Base-by-base conservation (phyloP, 192 early-diverging fungal genomes). In the Coemansia sp. region DNA sequence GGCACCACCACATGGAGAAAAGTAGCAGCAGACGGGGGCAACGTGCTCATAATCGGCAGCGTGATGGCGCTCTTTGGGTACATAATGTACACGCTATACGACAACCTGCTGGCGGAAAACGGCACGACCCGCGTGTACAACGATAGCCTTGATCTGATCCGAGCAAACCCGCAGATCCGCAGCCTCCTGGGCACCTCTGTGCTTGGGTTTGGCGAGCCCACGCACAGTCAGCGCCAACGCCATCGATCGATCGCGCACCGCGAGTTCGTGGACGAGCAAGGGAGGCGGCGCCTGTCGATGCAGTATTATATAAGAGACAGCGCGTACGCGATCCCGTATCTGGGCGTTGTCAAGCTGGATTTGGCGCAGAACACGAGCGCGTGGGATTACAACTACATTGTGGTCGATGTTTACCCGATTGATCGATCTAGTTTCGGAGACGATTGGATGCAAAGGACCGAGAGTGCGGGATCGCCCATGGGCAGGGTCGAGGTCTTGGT, bases 41-140 rank as follows among this genome's bases (percentile, higher is more conserved):
- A 79, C 46, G 64, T 61, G 0, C 63, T 79, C 3, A 13, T 79
- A 3, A 63, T 79, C 5, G 76, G 76, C 70, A 73, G 76, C 60
- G 71, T 73, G 1, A 23, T 70, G 29, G 61, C 71, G 0, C 46
- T 79, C 34, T 79, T 79, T 19, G 77, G 77, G 0, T 80, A 71
- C 53, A 70, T 80, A 36, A 69, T 61, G 48, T 75, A 75, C 66
- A 71, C 66, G 32, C 66, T 80, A 9, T 80, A 80, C 69, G 77
- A 80, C 45, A 75, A 80, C 45, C 59, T 80, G 1, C 17, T 80
- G 4, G 61, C 77, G 9, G 77, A 80, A 10, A 36, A 57, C 58
- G 77, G 77, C 11, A 50, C 63, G 2, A 80, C 77, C 5, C 71
- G 70, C 5, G 63, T 80, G 20, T 80, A 80, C 62, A 80, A 80